phyloP scores from a whole-genome alignment of 805 yeast species.

The Cephaloascus albidus region DNA sequence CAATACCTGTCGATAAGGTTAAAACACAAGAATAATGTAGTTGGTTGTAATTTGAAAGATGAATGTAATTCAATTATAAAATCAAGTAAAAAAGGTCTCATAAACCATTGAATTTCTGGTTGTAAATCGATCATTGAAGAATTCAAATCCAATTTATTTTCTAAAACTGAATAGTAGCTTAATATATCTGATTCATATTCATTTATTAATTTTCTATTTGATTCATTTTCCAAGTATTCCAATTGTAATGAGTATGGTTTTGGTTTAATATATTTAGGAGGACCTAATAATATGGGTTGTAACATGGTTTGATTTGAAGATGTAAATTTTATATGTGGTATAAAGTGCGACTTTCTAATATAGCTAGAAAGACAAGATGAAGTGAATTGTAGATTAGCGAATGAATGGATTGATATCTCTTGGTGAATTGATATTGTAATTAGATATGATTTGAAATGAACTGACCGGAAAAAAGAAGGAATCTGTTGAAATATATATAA shows the following conservation, averaged over 20 bases:
- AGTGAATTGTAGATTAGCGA: no score
- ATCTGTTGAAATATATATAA: no score
- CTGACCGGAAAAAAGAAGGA: no score
- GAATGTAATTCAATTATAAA: slow-evolving; percentile 33
- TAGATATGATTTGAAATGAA: no score
- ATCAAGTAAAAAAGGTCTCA: slow-evolving; percentile 35
- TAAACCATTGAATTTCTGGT: slow-evolving; percentile 39
- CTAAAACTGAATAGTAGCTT: slow-evolving; percentile 28
- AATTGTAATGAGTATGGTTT: slow-evolving; percentile 30
- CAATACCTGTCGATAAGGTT: slow-evolving; percentile 38
- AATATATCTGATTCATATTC: slow-evolving; percentile 34
- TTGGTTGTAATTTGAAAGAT: slow-evolving; percentile 29
- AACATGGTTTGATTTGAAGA: no score
- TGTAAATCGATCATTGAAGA: slow-evolving; percentile 41
- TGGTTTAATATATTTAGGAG: slow-evolving; percentile 18
- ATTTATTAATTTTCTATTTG: slow-evolving; percentile 27
- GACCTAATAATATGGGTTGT: slow-evolving; percentile 3
- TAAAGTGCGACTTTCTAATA: no score
- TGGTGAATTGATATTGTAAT: no score
- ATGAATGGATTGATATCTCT: no score
- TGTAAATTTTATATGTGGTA: no score
- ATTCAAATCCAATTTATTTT: slow-evolving; percentile 30
- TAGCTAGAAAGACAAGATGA: no score
- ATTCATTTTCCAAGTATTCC: slow-evolving; percentile 37
- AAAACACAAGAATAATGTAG: slow-evolving; percentile 31